Evolutionary conservation across 768 basidiomycete species (phyloP).

Genomic region (Trametes maxima): DNA sequence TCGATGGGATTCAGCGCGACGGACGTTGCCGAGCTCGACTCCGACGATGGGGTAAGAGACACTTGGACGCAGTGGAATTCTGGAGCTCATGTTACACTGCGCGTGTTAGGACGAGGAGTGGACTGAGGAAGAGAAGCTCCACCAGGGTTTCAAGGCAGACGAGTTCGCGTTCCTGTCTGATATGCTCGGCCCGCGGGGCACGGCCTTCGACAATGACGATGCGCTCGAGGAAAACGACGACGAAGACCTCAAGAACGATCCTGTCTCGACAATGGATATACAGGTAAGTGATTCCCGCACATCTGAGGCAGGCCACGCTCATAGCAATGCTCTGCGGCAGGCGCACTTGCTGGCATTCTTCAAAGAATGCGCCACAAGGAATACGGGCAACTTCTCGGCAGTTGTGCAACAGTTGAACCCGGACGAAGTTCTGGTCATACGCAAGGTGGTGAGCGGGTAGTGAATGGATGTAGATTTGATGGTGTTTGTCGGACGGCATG

Average conservation of each 20-base stretch:
- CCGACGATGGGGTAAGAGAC: conserved; percentile 71
- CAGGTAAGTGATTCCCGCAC: conserved; percentile 37
- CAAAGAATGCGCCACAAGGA: conserved; percentile 63
- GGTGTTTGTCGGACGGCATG: not conserved
- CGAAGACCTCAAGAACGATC: conserved; percentile 86
- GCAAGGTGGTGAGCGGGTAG: conserved; percentile 41
- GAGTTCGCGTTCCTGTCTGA: conserved; percentile 86
- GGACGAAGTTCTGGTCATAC: conserved; percentile 73
- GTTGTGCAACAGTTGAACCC: conserved; percentile 66
- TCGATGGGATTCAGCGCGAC: conserved; percentile 50
- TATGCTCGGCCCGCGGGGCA: conserved; percentile 72
- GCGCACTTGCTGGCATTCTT: conserved; percentile 72
- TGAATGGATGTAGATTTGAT: not conserved
- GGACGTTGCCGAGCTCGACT: conserved; percentile 59
- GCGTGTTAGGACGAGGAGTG: conserved; percentile 80
- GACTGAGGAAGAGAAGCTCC: conserved; percentile 76
- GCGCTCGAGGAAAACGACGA: conserved; percentile 75
- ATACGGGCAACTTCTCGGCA: conserved; percentile 62
- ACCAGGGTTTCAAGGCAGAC: conserved; percentile 63
- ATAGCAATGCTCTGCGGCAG: conserved; percentile 38
- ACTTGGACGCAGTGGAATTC: conserved; percentile 6
- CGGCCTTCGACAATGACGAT: conserved; percentile 81
- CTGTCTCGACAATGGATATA: conserved; percentile 86
- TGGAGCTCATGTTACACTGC: not conserved
- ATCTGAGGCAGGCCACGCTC: not conserved